Base-by-base conservation (phyloP, 495 filamentous ascomycete species). In the Penicillium argentinense region DNA sequence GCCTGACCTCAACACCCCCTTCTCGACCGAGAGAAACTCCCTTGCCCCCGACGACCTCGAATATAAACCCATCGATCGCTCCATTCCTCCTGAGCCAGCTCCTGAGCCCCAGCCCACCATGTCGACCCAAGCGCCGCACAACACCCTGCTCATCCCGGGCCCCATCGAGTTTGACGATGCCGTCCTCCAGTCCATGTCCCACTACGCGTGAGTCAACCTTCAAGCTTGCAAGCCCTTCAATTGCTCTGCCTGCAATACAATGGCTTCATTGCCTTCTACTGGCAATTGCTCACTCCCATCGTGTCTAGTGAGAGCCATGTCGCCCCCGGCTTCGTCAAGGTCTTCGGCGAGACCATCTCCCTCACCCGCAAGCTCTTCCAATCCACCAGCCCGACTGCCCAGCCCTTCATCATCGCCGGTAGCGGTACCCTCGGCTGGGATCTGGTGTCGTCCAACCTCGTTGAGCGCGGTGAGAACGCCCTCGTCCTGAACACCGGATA, bases 121-220 rank as follows among this genome's bases (percentile, higher is more conserved):
- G 88, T 91, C 88, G 38, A 74, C 71, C 45, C 91, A 95, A 76
- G 70, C 88, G 32, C 74, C 81, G 40, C 91, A 96, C 65, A 81
- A 88, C 46, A 80, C 90, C 27, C 69, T 97, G 62, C 80, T 98
- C 59, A 96, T 98, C 60, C 93, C 93, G 18, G 93, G 93, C 21
- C 93, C 93, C 63, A 93, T 98, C 64, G 93, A 98, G 72, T 97
- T 97, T 61, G 93, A 97, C 66, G 93, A 98, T 88, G 91, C 84
- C 32, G 93, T 98, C 39, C 82, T 98, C 34, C 78, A 89, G 66
- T 88, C 91, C 45, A 97, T 97, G 93, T 80, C 86, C 66, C 93
- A 97, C 72, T 95, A 86, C 74, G 92, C 91, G 91, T 96, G 64
- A 63, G 79, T 73, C 24, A 22, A 6, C 30, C 14, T 27, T 22